phyloP scores from a whole-genome alignment of 75 land plant species.

The Azolla pinnata region DNA sequence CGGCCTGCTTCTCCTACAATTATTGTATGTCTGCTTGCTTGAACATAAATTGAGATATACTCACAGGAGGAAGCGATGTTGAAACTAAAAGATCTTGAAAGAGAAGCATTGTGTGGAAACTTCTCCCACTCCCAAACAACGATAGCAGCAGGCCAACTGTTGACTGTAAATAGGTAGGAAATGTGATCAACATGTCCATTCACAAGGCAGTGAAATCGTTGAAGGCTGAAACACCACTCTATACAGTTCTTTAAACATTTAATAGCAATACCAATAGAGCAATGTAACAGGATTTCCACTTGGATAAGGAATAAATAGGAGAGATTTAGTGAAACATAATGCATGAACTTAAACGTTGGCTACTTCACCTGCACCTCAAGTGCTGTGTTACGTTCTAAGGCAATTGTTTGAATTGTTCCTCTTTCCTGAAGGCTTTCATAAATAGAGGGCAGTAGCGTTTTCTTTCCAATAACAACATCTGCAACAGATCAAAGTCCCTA shows the following conservation, averaged over 20 bases:
- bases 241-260: too few relatives aligned
- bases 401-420: constrained; percentile 74
- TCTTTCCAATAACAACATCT: constrained; percentile 79
- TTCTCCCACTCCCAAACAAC: constrained; percentile 41
- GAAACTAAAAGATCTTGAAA: constrained; percentile 82
- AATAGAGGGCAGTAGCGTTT: constrained; percentile 62
- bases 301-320: not conserved
- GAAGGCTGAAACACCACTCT: too few relatives aligned
- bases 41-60: constrained; percentile 1
- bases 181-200: too few relatives aligned
- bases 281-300: not conserved
- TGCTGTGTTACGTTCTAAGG: constrained; percentile 62
- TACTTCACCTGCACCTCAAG: constrained; percentile 75
- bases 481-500: constrained; percentile 15
- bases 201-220: too few relatives aligned
- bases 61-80: constrained; percentile 80
- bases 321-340: not conserved
- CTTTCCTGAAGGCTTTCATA: constrained; percentile 64
- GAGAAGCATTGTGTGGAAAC: constrained; percentile 52
- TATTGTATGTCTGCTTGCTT: too few relatives aligned
- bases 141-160: constrained; percentile 68
- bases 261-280: too few relatives aligned
- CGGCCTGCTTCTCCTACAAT: too few relatives aligned
- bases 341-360: too few relatives aligned
- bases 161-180: constrained; percentile 63